phyloP scores from a whole-genome alignment of 768 basidiomycete species.

The Holtermanniella nyarrowii region DNA sequence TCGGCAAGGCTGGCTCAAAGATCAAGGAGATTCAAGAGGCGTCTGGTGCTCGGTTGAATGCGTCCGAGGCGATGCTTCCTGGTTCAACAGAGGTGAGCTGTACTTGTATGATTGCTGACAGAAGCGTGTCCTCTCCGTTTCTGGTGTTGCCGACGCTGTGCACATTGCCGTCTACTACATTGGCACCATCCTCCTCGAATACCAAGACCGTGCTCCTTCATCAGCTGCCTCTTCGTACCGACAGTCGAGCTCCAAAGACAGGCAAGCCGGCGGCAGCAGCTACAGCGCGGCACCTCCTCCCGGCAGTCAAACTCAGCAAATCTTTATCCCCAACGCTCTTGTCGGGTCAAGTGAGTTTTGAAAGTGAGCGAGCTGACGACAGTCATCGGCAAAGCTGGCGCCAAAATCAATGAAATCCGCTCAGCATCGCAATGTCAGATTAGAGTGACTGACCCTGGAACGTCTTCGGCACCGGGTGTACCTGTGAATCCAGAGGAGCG shows the following conservation, averaged over 20 bases:
- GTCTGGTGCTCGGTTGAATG: slow-evolving; percentile 88
- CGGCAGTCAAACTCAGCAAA: slow-evolving; percentile 81
- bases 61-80: slow-evolving; percentile 95
- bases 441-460: slow-evolving; percentile 97
- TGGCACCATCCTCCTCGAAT: slow-evolving; percentile 72
- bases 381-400: slow-evolving; percentile 93
- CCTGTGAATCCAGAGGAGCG: slow-evolving; percentile 56
- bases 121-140: slow-evolving; percentile 91
- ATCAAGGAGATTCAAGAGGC: slow-evolving; percentile 99
- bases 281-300: slow-evolving; percentile 12
- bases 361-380: not conserved
- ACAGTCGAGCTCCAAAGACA: slow-evolving; percentile 46
- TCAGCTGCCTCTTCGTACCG: slow-evolving; percentile 48
- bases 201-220: slow-evolving; percentile 62
- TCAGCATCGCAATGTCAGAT: slow-evolving; percentile 92
- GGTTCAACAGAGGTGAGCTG: slow-evolving; percentile 88
- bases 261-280: slow-evolving; percentile 18
- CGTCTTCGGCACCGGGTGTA: slow-evolving; percentile 56
- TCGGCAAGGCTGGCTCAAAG: slow-evolving; percentile 93
- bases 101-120: not conserved
- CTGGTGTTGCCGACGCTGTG: slow-evolving; percentile 96
- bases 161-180: slow-evolving; percentile 99
- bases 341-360: slow-evolving; percentile 50
- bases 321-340: slow-evolving; percentile 94
- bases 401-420: slow-evolving; percentile 97